A percentile compares a stretch with the other conserved stretches of the same genome.
Evolutionary conservation across 495 filamentous ascomycete genomes (phyloP).

Genomic region (Talaromyces wortmannii): DNA sequence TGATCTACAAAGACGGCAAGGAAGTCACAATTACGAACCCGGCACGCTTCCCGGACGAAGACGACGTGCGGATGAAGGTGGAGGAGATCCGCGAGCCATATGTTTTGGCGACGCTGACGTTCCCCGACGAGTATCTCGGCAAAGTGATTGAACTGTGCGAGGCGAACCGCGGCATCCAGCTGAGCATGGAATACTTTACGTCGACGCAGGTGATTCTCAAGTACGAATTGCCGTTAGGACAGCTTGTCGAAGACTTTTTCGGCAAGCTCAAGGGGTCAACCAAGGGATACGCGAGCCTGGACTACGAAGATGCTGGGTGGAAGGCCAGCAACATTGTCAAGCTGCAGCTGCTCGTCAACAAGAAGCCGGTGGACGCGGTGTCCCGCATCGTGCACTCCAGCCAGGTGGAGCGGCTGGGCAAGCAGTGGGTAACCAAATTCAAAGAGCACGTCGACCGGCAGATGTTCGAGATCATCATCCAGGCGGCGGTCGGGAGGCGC

Average conservation of each 20-base stretch:
- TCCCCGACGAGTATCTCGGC: conserved; percentile 90
- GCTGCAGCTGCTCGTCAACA: conserved; percentile 90
- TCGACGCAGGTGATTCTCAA: conserved; percentile 93
- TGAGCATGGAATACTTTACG: conserved; percentile 83
- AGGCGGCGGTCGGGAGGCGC: conserved; percentile 76
- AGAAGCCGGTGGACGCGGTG: conserved; percentile 89
- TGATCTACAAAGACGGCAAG: conserved; percentile 66
- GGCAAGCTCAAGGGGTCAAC: conserved; percentile 91
- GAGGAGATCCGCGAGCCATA: conserved; percentile 75
- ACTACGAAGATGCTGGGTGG: conserved; percentile 94
- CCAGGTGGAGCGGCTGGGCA: conserved; percentile 69
- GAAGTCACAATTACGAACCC: conserved; percentile 77
- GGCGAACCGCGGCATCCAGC: conserved; percentile 76
- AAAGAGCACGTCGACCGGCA: conserved; percentile 94
- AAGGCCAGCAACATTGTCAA: conserved; percentile 74
- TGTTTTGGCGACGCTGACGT: conserved; percentile 77
- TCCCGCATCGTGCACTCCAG: conserved; percentile 77
- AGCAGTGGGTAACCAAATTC: conserved; percentile 90
- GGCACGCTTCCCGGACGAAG: conserved; percentile 73
- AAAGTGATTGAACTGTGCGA: conserved; percentile 95
- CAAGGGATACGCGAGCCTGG: conserved; percentile 75
- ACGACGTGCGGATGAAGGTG: conserved; percentile 51
- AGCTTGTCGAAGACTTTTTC: conserved; percentile 94
- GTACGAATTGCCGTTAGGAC: conserved; percentile 80
- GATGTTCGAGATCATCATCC: conserved; percentile 94